Evolutionary conservation across 768 basidiomycete genomes (phyloP).

Genomic region (Naganishia kalamii): DNA sequence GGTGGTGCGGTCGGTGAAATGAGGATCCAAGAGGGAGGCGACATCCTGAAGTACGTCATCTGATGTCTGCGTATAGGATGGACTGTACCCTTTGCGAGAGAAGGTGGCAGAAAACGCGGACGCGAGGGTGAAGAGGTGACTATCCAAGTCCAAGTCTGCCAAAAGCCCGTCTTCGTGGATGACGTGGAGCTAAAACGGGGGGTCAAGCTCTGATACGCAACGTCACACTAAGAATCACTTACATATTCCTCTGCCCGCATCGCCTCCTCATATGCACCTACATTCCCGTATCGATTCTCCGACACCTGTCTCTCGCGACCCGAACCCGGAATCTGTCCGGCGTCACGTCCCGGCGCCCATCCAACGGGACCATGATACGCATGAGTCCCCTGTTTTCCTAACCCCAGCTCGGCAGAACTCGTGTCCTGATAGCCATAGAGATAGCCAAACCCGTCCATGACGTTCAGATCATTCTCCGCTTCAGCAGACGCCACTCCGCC

Average conservation of each 20-base stretch:
- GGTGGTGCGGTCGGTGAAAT: not conserved
- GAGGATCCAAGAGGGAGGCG: constrained; percentile 5
- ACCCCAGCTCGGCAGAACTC: not conserved
- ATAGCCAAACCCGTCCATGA: constrained; percentile 13
- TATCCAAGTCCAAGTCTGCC: constrained; percentile 7
- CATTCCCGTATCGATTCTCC: not conserved
- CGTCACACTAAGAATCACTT: not conserved
- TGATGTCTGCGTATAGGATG: not conserved
- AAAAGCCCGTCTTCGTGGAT: constrained; percentile 16
- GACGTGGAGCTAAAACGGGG: not conserved
- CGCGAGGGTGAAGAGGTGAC: not conserved
- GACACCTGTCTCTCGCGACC: too few species aligned
- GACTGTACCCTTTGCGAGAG: not conserved
- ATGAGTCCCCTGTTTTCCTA: not conserved
- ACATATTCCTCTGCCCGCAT: constrained; percentile 16
- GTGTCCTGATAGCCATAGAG: constrained; percentile 5
- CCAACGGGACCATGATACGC: constrained; percentile 5
- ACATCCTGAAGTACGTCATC: constrained; percentile 11
- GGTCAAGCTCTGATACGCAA: not conserved
- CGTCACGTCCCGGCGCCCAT: not conserved
- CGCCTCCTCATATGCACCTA: not conserved
- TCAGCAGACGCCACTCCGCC: constrained; percentile 7
- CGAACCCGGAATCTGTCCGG: not conserved
- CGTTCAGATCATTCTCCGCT: constrained; percentile 10
- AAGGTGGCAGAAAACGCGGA: not conserved